phyloP scores from a whole-genome alignment of 176 grass and related monocot genomes.

The Triticum urartu region DNA sequence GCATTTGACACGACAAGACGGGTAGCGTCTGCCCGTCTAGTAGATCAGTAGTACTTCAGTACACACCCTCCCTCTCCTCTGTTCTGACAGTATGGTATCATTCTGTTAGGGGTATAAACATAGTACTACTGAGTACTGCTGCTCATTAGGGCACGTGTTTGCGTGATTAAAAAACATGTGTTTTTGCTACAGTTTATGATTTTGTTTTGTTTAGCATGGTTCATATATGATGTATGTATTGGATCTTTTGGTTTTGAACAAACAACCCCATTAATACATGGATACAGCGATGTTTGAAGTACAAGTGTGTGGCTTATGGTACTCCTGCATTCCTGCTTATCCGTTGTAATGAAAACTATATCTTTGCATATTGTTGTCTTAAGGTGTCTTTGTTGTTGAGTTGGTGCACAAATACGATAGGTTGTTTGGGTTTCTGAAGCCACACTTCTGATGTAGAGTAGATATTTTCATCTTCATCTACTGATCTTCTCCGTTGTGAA shows the following conservation, averaged over 20 bases:
- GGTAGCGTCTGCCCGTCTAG: background rate
- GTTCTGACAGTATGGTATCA: background rate
- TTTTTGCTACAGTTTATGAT: too few species aligned
- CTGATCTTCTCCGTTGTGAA: constrained; percentile 5
- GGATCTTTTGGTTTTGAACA: background rate
- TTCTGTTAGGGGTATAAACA: background rate
- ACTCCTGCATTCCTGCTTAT: background rate
- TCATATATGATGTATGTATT: background rate
- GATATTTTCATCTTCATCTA: background rate
- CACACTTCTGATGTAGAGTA: background rate
- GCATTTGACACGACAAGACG: too few species aligned
- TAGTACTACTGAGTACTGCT: background rate
- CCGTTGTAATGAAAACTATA: background rate
- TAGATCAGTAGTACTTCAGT: background rate
- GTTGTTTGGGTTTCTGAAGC: background rate
- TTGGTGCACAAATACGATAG: background rate
- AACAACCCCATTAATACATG: background rate
- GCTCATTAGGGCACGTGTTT: background rate
- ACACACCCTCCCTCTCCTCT: background rate
- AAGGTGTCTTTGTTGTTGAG: background rate
- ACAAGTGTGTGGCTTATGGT: too few species aligned
- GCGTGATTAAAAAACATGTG: too few species aligned
- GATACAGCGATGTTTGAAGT: background rate
- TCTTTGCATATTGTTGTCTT: background rate
- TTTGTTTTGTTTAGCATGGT: background rate